Evolutionary conservation across 306 rosid genomes (phyloP), one percentile per base, ranked within the genome.

Genomic region (Cotoneaster glaucophyllus): DNA sequence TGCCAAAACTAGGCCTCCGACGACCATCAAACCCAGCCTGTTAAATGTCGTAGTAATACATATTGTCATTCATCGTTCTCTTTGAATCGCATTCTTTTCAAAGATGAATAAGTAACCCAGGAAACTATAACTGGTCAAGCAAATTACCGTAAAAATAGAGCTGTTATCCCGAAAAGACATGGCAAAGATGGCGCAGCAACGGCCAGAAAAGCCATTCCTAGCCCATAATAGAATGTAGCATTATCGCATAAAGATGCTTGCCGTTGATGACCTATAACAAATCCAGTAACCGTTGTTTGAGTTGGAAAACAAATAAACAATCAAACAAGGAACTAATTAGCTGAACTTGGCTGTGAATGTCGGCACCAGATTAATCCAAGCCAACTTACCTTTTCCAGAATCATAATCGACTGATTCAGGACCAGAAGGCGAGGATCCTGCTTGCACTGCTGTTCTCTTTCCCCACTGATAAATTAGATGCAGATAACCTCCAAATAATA

Each of bases 1-100:
- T 67, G 93, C 97, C 87, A 92, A 83, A 50, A 90, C 71, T 73
- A 96, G 76, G 75, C 93, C 90, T 74, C 99, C 99, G 32, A 83
- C 90, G 58, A 89, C 96, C 96, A 96, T 92, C 85, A 92, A 87
- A 11, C 93, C 99, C 74, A 96, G 78, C 93, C 99, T 96, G 93
- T 85, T 70, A 9, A 61, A 64, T 45, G 34, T 71, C 58, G 57
- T 13, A 28, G 53, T 65, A 52, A 62, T 11, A 66, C 24, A 61
- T 8, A 44, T 37, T 41, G 54, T 79, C 41, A 21, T 15, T 29
- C 32, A 31, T 14, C 44, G 0, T 18, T 31, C 17, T 29, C 54
- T 64, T 29, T 29, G 22, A 64, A 14, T 61, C 68, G 15, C 6
- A 17, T 64, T 64, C 12, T 29, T 64, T 25, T 17, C 1, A 14